These are phyloP conservation scores for Ambrosia trifida DNA, from an alignment of 129 eudicot species.

Conservation along the genomic window DNA sequence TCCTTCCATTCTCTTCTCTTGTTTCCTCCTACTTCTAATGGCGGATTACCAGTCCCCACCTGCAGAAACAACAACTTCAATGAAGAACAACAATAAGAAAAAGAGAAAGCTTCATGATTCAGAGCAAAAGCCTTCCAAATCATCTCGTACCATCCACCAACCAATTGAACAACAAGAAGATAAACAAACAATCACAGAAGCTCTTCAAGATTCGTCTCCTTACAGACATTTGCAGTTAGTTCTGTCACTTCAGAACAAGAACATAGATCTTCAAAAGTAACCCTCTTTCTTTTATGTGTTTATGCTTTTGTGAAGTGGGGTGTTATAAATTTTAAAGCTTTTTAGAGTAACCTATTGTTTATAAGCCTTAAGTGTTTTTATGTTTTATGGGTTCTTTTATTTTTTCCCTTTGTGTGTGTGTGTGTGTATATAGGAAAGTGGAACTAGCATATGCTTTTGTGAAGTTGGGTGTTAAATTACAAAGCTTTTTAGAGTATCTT, in stretches of 20 bases:
- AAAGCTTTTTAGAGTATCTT: too few species aligned
- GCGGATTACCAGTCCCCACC: constrained; percentile 39
- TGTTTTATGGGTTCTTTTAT: too few species aligned
- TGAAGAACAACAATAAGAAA: constrained; percentile 40
- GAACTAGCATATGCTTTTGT: too few species aligned
- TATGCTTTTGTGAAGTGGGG: too few species aligned
- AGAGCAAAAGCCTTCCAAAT: constrained; percentile 36
- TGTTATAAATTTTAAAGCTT: too few species aligned
- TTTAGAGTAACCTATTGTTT: too few species aligned
- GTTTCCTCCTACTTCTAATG: too few species aligned
- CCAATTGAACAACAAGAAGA: constrained; percentile 8
- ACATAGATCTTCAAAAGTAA: constrained; percentile 41
- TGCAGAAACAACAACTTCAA: constrained; percentile 22
- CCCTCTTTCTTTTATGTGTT: not conserved
- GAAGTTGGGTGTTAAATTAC: too few species aligned
- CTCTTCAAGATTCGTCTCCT: constrained; percentile 31
- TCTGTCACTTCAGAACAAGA: constrained; percentile 53
- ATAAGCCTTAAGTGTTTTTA: too few species aligned
- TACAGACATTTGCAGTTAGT: constrained; percentile 76
- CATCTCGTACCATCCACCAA: constrained; percentile 36
- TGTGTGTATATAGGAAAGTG: too few species aligned
- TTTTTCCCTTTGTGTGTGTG: too few species aligned
- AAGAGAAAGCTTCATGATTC: constrained; percentile 38
- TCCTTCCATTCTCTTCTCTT: too few species aligned
- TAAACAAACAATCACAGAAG: constrained; percentile 15